These are phyloP conservation scores for Neurospora terricola DNA, from an alignment of 495 filamentous ascomycete genomes.

Conservation along the genomic window DNA sequence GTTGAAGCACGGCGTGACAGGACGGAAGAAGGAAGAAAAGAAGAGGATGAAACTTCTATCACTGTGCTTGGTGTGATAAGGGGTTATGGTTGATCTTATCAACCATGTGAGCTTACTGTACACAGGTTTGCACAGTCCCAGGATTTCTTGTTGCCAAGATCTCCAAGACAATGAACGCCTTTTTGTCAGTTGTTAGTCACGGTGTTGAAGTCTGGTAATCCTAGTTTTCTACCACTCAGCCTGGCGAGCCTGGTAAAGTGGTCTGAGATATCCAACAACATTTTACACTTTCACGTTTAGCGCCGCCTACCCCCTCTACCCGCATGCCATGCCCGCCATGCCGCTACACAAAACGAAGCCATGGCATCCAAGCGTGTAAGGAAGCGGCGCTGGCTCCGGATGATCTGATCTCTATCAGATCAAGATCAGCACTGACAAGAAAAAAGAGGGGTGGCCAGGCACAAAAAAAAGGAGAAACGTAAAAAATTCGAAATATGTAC, in stretches of 20 bases:
- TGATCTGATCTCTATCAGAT: not conserved
- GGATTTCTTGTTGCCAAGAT: not conserved
- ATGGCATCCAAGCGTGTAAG: not conserved
- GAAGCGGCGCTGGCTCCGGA: not conserved
- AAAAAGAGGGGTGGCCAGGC: not conserved
- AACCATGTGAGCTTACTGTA: no score
- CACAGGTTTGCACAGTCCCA: no score
- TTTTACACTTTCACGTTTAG: not conserved
- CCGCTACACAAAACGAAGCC: no score
- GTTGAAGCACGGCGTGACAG: no score
- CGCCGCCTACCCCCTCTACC: not conserved
- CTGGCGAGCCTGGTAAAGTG: not conserved
- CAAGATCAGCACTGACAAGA: not conserved
- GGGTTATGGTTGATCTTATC: no score
- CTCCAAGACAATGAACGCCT: no score
- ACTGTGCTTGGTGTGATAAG: not conserved
- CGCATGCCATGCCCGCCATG: not conserved
- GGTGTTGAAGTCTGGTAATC: no score
- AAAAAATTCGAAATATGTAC: not conserved
- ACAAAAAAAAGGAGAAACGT: not conserved
- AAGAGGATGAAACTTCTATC: not conserved
- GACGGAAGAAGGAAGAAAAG: not conserved
- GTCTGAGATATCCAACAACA: not conserved
- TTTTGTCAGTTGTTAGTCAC: no score
- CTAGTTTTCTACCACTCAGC: no score